These are phyloP conservation scores for Lepidium aucheri DNA, from an alignment of 345 rosid species.

Conservation along the genomic window DNA sequence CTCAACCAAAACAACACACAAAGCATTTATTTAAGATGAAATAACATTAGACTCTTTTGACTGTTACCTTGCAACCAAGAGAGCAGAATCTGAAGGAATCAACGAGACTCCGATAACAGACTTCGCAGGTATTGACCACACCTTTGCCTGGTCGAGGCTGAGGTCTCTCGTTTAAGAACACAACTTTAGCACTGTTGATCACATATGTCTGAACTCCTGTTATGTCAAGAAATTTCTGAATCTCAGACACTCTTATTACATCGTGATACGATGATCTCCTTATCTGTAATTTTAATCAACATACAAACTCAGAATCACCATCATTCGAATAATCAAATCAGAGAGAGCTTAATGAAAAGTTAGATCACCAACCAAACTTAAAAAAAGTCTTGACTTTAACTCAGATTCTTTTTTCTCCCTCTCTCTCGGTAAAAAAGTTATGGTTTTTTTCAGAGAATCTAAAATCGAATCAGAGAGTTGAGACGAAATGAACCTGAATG, in stretches of 20 bases:
- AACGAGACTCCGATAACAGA: slow-evolving; percentile 84
- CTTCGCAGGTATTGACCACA: slow-evolving; percentile 82
- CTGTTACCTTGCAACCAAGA: slow-evolving; percentile 94
- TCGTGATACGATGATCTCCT: slow-evolving; percentile 98
- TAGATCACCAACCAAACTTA: neutral
- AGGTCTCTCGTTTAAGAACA: slow-evolving; percentile 93
- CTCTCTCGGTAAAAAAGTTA: neutral
- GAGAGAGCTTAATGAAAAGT: neutral
- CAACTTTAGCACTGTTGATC: slow-evolving; percentile 93
- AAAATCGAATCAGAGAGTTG: neutral
- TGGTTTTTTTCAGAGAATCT: neutral
- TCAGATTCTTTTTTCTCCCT: neutral
- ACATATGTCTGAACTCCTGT: slow-evolving; percentile 92
- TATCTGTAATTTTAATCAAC: slow-evolving; percentile 40
- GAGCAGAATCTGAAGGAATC: slow-evolving; percentile 98
- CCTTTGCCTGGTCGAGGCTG: slow-evolving; percentile 99
- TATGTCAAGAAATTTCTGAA: slow-evolving; percentile 81
- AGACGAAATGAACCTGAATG: slow-evolving; percentile 57
- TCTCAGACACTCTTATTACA: slow-evolving; percentile 87
- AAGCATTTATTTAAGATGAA: too few species aligned
- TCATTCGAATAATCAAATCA: neutral
- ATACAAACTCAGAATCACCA: neutral
- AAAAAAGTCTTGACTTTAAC: neutral
- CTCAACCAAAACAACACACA: slow-evolving; percentile 12
- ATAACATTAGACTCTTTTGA: too few species aligned